These are phyloP conservation scores for Oryza glaberrima DNA, from an alignment of 176 grass and related monocot species.

Conservation along the genomic window DNA sequence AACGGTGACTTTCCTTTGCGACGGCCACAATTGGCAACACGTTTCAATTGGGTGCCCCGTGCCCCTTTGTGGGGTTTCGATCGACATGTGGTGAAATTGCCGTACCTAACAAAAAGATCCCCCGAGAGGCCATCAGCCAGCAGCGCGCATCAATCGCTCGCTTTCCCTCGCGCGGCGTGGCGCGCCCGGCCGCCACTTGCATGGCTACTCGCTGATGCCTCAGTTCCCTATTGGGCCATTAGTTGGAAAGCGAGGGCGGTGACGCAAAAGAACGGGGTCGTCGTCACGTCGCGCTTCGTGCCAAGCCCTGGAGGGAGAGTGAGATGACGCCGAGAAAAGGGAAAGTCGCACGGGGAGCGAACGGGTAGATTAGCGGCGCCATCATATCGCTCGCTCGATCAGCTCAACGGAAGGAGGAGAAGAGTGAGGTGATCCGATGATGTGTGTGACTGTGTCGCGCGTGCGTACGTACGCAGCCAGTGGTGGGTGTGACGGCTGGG, in stretches of 20 bases:
- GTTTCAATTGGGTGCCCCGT: background rate
- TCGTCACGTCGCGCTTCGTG: background rate
- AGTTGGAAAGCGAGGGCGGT: conserved; percentile 43
- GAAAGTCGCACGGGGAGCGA: conserved; percentile 8
- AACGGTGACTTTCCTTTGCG: background rate
- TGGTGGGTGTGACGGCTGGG: no score
- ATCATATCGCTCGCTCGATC: background rate
- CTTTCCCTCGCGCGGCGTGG: background rate
- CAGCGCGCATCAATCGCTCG: background rate
- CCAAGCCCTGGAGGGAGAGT: background rate
- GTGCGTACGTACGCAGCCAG: no score
- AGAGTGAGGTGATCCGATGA: background rate
- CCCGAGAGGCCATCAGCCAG: background rate
- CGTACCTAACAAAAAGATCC: background rate
- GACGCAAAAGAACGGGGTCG: background rate
- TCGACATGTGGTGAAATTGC: background rate
- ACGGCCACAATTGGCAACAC: background rate
- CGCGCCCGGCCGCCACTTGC: conserved; percentile 37
- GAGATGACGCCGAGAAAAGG: background rate
- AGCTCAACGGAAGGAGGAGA: background rate
- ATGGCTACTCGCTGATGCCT: conserved; percentile 8
- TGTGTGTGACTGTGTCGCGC: background rate
- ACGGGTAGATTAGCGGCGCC: background rate
- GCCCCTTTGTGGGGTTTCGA: background rate
- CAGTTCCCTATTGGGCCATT: conserved; percentile 5